Evolutionary conservation across 805 yeast genomes (phyloP).

Genomic region (Candida coleopterorum): DNA sequence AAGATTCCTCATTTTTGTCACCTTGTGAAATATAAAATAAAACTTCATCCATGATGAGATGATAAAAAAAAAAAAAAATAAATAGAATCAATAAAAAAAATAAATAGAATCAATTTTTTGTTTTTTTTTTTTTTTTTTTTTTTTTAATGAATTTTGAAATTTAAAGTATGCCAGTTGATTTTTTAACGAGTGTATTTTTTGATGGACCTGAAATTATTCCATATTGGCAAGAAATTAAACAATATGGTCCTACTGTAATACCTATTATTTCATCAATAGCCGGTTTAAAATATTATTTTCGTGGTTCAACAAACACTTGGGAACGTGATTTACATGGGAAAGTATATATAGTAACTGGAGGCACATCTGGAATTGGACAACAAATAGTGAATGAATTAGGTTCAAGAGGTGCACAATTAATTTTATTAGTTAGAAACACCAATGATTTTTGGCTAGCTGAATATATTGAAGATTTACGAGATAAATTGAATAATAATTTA

Average conservation of each 20-base stretch:
- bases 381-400: slow-evolving; percentile 73
- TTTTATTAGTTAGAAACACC: slow-evolving; percentile 61
- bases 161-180: slow-evolving; percentile 84
- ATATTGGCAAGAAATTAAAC: slow-evolving; percentile 57
- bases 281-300: slow-evolving; percentile 64
- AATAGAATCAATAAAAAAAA: not conserved
- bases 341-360: slow-evolving; percentile 85
- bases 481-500: slow-evolving; percentile 61
- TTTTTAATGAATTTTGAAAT: too few relatives aligned
- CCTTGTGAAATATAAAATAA: slow-evolving; percentile 46
- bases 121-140: too few relatives aligned
- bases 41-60: slow-evolving; percentile 43
- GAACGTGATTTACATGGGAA: slow-evolving; percentile 88
- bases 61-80: slow-evolving; percentile 3
- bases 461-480: slow-evolving; percentile 72
- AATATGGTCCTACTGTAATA: slow-evolving; percentile 53
- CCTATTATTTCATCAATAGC: slow-evolving; percentile 49
- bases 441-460: slow-evolving; percentile 74
- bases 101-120: not conserved
- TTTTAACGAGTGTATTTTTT: slow-evolving; percentile 58
- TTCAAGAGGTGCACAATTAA: slow-evolving; percentile 76
- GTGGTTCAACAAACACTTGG: slow-evolving; percentile 85
- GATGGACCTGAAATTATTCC: slow-evolving; percentile 80
- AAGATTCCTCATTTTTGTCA: slow-evolving; percentile 36
- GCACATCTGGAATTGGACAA: slow-evolving; percentile 88